A percentile compares a stretch with the other conserved stretches of the same genome.
Evolutionary conservation across 306 rosid genomes (phyloP).

Genomic region (Prunus mongolica): DNA sequence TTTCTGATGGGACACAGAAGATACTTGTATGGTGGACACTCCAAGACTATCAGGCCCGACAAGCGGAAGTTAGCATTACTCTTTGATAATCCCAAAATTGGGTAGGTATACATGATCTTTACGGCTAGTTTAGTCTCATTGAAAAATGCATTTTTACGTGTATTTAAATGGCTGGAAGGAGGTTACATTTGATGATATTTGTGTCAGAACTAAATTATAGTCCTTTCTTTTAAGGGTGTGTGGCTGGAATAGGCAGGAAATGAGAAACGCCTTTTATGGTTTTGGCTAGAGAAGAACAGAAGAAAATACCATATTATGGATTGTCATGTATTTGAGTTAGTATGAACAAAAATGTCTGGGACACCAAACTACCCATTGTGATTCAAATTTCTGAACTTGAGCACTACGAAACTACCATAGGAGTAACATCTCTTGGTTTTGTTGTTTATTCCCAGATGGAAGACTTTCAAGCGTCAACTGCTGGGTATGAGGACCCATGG

Average conservation of each 20-base stretch:
- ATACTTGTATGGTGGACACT: constrained; percentile 90
- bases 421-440: constrained; percentile 14
- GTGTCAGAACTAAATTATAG: neutral
- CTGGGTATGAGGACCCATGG: constrained; percentile 78
- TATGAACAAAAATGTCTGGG: neutral
- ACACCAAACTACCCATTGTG: neutral
- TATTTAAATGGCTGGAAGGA: neutral
- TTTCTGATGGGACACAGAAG: constrained; percentile 92
- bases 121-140: constrained; percentile 11
- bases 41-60: constrained; percentile 94
- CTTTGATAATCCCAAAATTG: constrained; percentile 82
- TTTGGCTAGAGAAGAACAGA: neutral
- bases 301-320: neutral
- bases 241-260: neutral
- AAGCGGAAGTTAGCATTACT: constrained; percentile 85
- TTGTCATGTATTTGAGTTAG: neutral
- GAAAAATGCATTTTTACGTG: neutral
- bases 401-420: neutral
- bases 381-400: neutral
- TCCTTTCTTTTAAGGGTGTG: neutral
- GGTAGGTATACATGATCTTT: constrained; percentile 44
- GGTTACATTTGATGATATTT: neutral
- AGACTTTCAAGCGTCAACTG: constrained; percentile 80
- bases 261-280: neutral
- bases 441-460: constrained; percentile 67